Evolutionary conservation across 306 rosid genomes (phyloP), one percentile per base, ranked within the genome.

Genomic region (Dryas alaskensis): DNA sequence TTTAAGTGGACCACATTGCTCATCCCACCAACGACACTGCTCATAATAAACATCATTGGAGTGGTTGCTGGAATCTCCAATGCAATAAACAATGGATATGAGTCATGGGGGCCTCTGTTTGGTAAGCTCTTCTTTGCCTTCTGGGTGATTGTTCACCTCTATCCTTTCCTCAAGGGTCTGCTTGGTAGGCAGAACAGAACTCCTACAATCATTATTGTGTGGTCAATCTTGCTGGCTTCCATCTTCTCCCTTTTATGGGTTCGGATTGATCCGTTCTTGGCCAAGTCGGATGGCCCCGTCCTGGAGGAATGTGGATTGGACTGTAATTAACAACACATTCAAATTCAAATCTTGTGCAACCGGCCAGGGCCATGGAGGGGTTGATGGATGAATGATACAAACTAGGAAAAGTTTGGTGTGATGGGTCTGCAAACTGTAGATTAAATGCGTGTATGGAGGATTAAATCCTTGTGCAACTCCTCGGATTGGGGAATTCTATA

Each of bases 261-360:
- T 10, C 82, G 88, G 44, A 78, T 90, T 22, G 87, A 88, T 76
- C 93, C 92, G 2, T 88, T 88, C 73, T 83, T 83, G 48, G 82
- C 92, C 60, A 79, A 83, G 74, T 65, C 87, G 17, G 40, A 60
- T 45, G 90, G 81, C 13, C 92, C 92, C 1, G 42, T 82, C 52
- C 78, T 88, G 51, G 93, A 85, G 79, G 92, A 88, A 76, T 88
- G 97, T 52, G 92, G 90, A 66, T 86, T 90, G 88, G 89, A 90
- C 46, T 90, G 97, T 81, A 55, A 73, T 77, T 86, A 89, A 84
- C 47, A 58, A n/a, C 82, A 57, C 61, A 46, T 5, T 63, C 19
- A 12, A 46, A 66, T 48, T 46, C 71, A 47, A 67, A 12, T 48
- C 14, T 65, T 5, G 10, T 4, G 54, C 37, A 22, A 51, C 54